phyloP scores from a whole-genome alignment of 768 basidiomycete species.

The Podaxis sp. region DNA sequence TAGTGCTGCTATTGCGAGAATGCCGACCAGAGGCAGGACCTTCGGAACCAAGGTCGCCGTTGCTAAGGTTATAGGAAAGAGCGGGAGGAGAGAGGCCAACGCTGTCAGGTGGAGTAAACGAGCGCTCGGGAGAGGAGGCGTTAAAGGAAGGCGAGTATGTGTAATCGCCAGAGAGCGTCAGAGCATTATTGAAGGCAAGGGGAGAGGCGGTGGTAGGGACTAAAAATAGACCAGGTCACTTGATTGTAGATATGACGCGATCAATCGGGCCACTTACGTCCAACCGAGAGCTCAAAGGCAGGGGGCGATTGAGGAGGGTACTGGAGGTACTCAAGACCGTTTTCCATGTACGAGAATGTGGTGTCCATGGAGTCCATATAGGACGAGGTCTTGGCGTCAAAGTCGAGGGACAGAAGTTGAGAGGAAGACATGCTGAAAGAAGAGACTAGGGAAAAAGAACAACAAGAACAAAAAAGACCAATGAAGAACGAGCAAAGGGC shows the following conservation, averaged over 20 bases:
- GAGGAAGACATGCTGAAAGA: conserved; percentile 33
- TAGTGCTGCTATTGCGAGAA: conserved; percentile 70
- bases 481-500: conserved; percentile 20
- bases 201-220: conserved; percentile 61
- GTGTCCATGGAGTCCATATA: conserved; percentile 49
- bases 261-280: conserved; percentile 46
- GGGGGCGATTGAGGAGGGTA: conserved; percentile 62
- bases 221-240: conserved; percentile 26
- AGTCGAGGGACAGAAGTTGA: conserved; percentile 43
- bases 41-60: conserved; percentile 75
- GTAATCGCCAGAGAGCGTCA: conserved; percentile 58
- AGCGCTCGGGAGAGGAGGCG: conserved; percentile 57
- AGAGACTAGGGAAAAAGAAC: conserved; percentile 26
- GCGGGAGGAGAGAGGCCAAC: conserved; percentile 69
- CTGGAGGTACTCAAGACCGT: conserved; percentile 62
- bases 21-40: conserved; percentile 61
- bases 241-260: conserved; percentile 8
- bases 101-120: conserved; percentile 67
- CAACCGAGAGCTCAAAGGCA: conserved; percentile 61
- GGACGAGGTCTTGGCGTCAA: conserved; percentile 47
- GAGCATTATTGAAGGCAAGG: conserved; percentile 55
- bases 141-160: conserved; percentile 54
- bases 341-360: conserved; percentile 51
- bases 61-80: conserved; percentile 65
- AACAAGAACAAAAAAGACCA: conserved; percentile 28